Base-by-base conservation (phyloP, 345 rosid species). In the Garcia nutans region DNA sequence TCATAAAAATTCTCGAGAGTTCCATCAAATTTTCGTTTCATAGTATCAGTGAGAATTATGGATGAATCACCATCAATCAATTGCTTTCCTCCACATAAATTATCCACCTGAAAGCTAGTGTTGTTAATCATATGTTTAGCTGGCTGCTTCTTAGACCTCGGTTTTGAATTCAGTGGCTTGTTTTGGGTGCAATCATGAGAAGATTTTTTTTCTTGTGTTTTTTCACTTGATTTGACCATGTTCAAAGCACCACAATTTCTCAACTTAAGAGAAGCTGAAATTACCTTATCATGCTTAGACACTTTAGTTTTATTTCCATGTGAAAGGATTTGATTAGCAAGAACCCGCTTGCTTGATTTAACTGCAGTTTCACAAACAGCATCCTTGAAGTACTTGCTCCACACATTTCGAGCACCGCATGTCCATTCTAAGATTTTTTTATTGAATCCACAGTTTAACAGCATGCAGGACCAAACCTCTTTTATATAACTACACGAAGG, bases 351-450 rank as follows among this genome's bases (percentile, higher is more conserved):
- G 24, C 77, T 70, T 65, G 74, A 52, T 67, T 72, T 65, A 55
- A 65, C 66, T 1, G 68, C 80, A 56, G 78, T 82, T 12, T 77
- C 83, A 78, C 56, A 59, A 75, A 73, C 71, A 41, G 63, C 82
- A 9, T 77, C 84, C 77, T 59, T 70, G 74, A 79, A 73, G 61
- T 77, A 79, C 69, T 65, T 80, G 17, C 71, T 85, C 87, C 87
- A 85, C 74, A 82, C 71, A 61, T 73, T 69, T 33, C 44, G 72
- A 59, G 44, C 72, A 6, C 87, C 80, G 70, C 82, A 82, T 26
- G 85, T 80, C 87, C 85, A 85, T 71, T 85, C 87, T 24, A 84
- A 82, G 37, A 85, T 75, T 85, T 80, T 82, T 28, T 85, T 85
- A 61, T 49, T 73, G 68, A 84, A 84, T 37, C 80, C 82, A 82